phyloP scores from a whole-genome alignment of 208 protist species.

The Plasmodiophora brassicae region DNA sequence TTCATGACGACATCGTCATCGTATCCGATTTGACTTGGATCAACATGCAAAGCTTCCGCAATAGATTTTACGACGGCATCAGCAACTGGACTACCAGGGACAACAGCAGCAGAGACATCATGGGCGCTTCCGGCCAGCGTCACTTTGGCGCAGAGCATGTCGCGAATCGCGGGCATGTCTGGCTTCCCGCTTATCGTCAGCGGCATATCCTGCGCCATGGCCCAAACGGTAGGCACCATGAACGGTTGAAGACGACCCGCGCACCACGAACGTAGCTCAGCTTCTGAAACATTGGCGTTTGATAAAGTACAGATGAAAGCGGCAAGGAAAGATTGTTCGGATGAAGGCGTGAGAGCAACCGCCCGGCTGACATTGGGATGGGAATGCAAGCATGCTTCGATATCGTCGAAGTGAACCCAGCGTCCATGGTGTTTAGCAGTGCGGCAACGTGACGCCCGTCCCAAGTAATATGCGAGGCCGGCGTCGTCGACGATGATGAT shows the following conservation, averaged over 20 bases:
- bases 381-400: not conserved
- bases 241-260: not conserved
- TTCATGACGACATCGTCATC: too few species aligned
- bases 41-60: too few species aligned
- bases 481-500: not conserved
- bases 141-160: too few species aligned
- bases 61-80: too few species aligned
- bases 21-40: too few species aligned
- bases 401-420: not conserved
- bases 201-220: not conserved
- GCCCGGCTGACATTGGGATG: not conserved
- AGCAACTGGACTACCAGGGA: too few species aligned
- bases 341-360: not conserved
- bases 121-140: too few species aligned
- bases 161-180: not conserved
- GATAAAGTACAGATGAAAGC: not conserved
- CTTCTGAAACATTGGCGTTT: not conserved
- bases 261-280: not conserved
- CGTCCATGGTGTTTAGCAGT: not conserved
- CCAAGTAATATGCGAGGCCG: not conserved
- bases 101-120: too few species aligned
- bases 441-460: not conserved
- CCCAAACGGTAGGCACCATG: not conserved
- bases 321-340: not conserved
- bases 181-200: constrained; percentile 1